Base-by-base conservation (phyloP, 106 monocot genomes). In the Allium cepa region DNA sequence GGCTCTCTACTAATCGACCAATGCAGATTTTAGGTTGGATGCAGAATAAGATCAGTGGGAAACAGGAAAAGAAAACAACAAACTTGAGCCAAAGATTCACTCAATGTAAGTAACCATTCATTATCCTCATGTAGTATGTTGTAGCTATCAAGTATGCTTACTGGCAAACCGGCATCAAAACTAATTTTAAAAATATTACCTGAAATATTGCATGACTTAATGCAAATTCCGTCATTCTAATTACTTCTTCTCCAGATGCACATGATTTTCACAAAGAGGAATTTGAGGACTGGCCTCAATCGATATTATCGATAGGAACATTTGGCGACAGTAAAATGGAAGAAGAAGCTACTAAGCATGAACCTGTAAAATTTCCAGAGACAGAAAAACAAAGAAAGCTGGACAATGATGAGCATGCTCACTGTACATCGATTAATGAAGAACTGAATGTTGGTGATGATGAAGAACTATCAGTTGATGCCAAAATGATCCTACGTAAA, bases 271-370 rank as follows among this genome's bases (percentile, higher is more conserved):
- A 18, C 28, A 62, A 28, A 11, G 26, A 62, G 46, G 62, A 62
- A 45, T 62, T 62, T 46, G 36, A 45, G 11, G 62, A 62, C 11
- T 66, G 49, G 66, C 66, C 66, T 16, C 27, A 71, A 49, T 26
- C 59, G 45, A 26, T 71, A 11, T 28, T 71, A 8, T 26, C 71
- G n/a, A 71, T 71, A 9, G 71, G 71, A 48, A 71, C 71, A 59
- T 60, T 71, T 60, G 71, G 71, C 7, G 57, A 71, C 71, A 60
- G 50, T 26, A 57, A 71, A 49, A 11, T 49, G 46, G 17, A 47
- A 60, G 60, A 60, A 60, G 71, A 71, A 11, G 26, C 11, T 26
- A 9, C 9, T 7, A 62, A 15, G 46, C 17, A 27, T 9, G 62
- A 62, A 12, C 46, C 26, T 50, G 60, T 52, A 62, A 60, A 72